Evolutionary conservation across 208 protist genomes (phyloP), one percentile per base, ranked within the genome.

Genomic region (Acanthamoeba sp.): DNA sequence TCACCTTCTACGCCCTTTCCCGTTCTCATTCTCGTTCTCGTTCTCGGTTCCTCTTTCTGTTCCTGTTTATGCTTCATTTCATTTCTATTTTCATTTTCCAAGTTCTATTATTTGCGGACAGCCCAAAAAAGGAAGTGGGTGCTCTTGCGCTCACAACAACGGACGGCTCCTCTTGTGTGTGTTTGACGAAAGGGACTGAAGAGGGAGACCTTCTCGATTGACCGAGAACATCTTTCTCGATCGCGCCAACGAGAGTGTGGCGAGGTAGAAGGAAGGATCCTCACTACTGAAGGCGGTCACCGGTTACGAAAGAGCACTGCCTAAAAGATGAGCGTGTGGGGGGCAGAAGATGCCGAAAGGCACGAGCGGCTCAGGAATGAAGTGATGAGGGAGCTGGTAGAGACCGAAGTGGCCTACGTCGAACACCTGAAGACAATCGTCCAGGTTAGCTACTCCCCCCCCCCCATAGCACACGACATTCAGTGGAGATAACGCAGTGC

Each of bases 391-490:
- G 84, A 91, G 34, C 84, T 91, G 12, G 84, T 91, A 38, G 84
- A 91, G 84, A 91, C 84, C 36, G 84, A 91, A 24, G 50, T 71
- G 84, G 84, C 84, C 55, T 91, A 91, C 34, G 84, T 91, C 22
- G 84, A 91, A 64, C 84, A 91, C 29, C 84, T 91, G 18, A 91
- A 71, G 55, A 91, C 84, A 50, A 91, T 91, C 55, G 84, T 91
- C 24, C 55, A 91, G 27, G 76, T 57, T 59, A 9, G 29, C 62
- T 69, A 6, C 62, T 36, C 62, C 16, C 40, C 24, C 48, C 45
- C 45, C 34, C 10, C 34, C 69, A 66, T 22, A 2, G 20, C n/a
- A n/a, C n/a, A n/a, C n/a, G 57, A 32, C 59, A 24, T 14, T 80
- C 69, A 34, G 10, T 22, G 36, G 69, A 45, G 22, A 45, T 20